A percentile compares a stretch with the other conserved stretches of the same genome.
phyloP scores from a whole-genome alignment of 495 filamentous ascomycete species.

The Parathielavia hyrcaniae region DNA sequence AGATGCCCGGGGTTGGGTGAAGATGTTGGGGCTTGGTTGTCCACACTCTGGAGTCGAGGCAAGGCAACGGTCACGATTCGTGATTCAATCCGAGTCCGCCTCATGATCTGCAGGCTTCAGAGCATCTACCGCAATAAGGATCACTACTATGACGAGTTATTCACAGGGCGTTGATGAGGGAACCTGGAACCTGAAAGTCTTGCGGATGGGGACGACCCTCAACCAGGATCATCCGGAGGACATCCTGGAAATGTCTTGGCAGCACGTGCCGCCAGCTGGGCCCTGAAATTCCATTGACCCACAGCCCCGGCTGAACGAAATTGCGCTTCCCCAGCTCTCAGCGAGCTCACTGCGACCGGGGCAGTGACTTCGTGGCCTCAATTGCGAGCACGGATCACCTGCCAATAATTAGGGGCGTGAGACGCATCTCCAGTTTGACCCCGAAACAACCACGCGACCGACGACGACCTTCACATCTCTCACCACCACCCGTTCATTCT shows the following conservation, averaged over 20 bases:
- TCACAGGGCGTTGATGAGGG: too few species aligned
- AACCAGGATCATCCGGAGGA: neutral
- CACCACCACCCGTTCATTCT: constrained; percentile 15
- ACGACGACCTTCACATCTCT: constrained; percentile 21
- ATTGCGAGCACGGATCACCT: constrained; percentile 31
- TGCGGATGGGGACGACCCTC: too few species aligned
- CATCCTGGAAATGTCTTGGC: neutral
- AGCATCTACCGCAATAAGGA: too few species aligned
- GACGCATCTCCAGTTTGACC: constrained; percentile 20
- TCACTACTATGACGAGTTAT: too few species aligned
- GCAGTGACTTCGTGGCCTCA: constrained; percentile 37
- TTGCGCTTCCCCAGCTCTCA: constrained; percentile 2
- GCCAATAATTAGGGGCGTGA: constrained; percentile 24
- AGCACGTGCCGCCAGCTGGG: neutral
- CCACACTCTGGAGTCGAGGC: too few species aligned
- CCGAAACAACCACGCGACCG: constrained; percentile 15
- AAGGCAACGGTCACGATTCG: too few species aligned
- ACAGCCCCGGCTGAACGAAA: constrained; percentile 11
- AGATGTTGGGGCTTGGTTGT: too few species aligned
- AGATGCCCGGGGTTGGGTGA: too few species aligned
- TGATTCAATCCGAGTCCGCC: too few species aligned
- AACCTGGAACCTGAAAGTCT: too few species aligned
- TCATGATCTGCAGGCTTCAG: too few species aligned
- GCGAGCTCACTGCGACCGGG: neutral
- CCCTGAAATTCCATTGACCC: neutral